These are phyloP conservation scores for Ambrosia trifida DNA, from an alignment of 129 eudicot species.

Conservation along the genomic window DNA sequence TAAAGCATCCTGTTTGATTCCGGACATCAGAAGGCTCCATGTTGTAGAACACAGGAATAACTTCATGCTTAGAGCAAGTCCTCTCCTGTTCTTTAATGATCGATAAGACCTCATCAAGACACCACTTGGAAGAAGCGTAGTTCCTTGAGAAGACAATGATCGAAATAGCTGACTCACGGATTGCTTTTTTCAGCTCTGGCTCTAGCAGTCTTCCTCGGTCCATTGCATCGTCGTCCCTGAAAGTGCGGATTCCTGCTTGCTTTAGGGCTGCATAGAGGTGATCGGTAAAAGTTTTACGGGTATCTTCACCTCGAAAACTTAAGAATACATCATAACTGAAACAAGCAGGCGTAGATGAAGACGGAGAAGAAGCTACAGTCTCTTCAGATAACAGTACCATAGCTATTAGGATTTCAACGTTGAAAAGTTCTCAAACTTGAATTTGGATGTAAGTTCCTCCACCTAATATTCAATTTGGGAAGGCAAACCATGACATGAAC, in stretches of 20 bases:
- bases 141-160: slow-evolving; percentile 14
- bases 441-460: too few species aligned
- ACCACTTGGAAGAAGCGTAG: slow-evolving; percentile 22
- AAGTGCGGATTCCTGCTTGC: slow-evolving; percentile 16
- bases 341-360: not conserved
- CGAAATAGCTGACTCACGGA: slow-evolving; percentile 11
- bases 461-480: too few species aligned
- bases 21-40: slow-evolving; percentile 33
- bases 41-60: slow-evolving; percentile 24
- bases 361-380: not conserved
- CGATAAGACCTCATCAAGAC: slow-evolving; percentile 23
- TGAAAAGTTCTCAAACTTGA: too few species aligned
- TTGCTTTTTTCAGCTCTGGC: slow-evolving; percentile 19
- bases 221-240: slow-evolving; percentile 20
- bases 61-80: slow-evolving; percentile 3
- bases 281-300: slow-evolving; percentile 1
- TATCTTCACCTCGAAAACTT: slow-evolving; percentile 22
- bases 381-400: too few species aligned
- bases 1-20: slow-evolving; percentile 21
- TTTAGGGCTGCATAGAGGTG: slow-evolving; percentile 23
- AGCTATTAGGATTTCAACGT: too few species aligned
- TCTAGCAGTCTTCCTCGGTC: slow-evolving; percentile 19
- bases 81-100: slow-evolving; percentile 13
- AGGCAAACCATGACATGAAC: too few species aligned
- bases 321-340: slow-evolving; percentile 2